Evolutionary conservation across 441 rosid species (phyloP), one percentile per base, ranked within the genome.

Genomic region (Manihot esculenta): DNA sequence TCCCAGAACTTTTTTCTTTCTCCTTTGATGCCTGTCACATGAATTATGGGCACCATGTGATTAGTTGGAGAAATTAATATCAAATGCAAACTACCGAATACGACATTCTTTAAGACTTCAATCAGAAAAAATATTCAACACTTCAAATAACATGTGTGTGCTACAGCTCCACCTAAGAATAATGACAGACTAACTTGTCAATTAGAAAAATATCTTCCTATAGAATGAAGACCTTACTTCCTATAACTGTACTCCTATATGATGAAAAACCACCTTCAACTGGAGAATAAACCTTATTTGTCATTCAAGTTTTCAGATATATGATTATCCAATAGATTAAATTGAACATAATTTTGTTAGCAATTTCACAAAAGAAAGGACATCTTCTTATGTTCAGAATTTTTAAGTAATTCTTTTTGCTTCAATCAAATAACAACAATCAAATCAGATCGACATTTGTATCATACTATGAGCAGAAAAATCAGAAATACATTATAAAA

Each of bases 21-120:
- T 82, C 90, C 21, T 62, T 35, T 69, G 91, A 83, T 68, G 80
- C 89, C 96, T 93, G 82, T 64, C 71, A 64, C 67, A 68, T 30
- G 67, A 51, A 66, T 68, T 57, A 5, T 1, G 13, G 53, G n/a
- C 9, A 61, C 5, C 53, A 33, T 66, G 51, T 48, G 48, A 57
- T 49, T 33, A 66, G 47, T 61, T 21, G 26, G 50, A 47, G 41
- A 59, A 42, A 38, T 15, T 49, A 21, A 59, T 42, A 27, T 54
- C 61, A 44, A 0, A 58, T 13, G 5, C 10, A 26, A 44, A 62
- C 12, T 57, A 8, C 33, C 26, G 6, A 38, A 41, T 58, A 18
- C 21, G 2, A 73, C 41, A 9, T 47, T 58, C 6, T 14, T 5
- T 17, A 30, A 48, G 44, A 48, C 59, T 35, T 49, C 17, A 45